A percentile compares a stretch with the other conserved stretches of the same genome.
Conservation (phyloP, 495 filamentous ascomycete species). For the Xylaria bambusicola region DNA sequence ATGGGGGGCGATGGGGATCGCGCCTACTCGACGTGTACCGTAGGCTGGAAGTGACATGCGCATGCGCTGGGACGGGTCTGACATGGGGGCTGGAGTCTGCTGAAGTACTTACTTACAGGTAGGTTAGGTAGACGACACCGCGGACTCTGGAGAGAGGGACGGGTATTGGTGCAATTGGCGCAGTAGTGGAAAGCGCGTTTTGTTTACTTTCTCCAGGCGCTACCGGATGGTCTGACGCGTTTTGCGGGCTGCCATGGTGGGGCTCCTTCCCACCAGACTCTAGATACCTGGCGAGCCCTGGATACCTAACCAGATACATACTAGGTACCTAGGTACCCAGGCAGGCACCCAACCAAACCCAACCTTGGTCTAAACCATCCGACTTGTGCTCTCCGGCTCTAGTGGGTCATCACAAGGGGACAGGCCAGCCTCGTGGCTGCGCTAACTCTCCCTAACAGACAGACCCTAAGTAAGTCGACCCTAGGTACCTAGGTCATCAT, state of each 20-base stretch:
- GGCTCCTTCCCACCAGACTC: conserved; percentile 2
- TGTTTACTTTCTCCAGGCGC: conserved; percentile 19
- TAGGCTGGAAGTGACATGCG: conserved; percentile 17
- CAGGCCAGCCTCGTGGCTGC: background rate
- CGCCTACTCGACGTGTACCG: conserved; percentile 12
- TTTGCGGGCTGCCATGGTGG: conserved; percentile 17
- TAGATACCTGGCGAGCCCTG: no score
- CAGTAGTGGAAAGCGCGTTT: conserved; percentile 15
- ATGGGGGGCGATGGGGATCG: conserved; percentile 9
- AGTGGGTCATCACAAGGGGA: background rate
- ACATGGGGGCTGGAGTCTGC: no score
- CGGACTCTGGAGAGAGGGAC: no score
- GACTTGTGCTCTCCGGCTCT: background rate
- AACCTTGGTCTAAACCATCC: background rate
- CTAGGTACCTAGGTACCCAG: no score
- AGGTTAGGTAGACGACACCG: no score
- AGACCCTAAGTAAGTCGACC: no score
- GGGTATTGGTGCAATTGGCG: background rate
- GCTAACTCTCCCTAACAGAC: no score
- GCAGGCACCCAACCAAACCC: no score
- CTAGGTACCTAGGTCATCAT: no score
- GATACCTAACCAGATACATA: no score
- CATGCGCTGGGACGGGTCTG: no score
- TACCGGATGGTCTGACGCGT: conserved; percentile 12
- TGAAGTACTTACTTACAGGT: no score